These are phyloP conservation scores for Moniliella sp. DNA, from an alignment of 1,284 basidiomycete genomes.

Conservation along the genomic window DNA sequence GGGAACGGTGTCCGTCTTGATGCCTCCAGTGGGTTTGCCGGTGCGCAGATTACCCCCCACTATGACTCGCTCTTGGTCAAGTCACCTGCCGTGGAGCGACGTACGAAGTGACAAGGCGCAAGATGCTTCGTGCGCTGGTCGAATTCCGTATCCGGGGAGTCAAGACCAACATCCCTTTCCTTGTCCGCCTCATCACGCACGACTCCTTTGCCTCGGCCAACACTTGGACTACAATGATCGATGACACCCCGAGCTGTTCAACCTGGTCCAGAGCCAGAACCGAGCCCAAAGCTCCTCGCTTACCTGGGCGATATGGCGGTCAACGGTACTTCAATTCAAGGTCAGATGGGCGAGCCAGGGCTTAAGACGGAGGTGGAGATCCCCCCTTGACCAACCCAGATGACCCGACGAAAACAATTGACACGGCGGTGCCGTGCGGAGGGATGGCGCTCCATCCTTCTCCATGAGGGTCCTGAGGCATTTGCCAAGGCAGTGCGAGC, in stretches of 20 bases:
- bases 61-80: conserved; percentile 96
- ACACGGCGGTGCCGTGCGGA: conserved; percentile 59
- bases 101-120: conserved; percentile 89
- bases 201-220: conserved; percentile 83
- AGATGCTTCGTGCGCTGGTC: conserved; percentile 94
- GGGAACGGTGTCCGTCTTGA: conserved; percentile 96
- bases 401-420: conserved; percentile 51
- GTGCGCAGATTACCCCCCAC: conserved; percentile 96
- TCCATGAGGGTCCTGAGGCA: conserved; percentile 87
- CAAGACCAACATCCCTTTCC: conserved; percentile 90
- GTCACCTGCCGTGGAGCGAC: conserved; percentile 87
- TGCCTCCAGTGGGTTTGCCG: conserved; percentile 88
- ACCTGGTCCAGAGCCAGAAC: conserved; percentile 88
- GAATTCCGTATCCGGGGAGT: conserved; percentile 99
- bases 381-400: conserved; percentile 59
- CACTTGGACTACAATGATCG: conserved; percentile 74
- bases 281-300: conserved; percentile 88
- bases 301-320: conserved; percentile 95
- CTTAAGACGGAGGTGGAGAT: conserved; percentile 70
- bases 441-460: conserved; percentile 96
- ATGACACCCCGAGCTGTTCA: conserved; percentile 95
- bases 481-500: conserved; percentile 93
- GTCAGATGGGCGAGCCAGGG: conserved; percentile 78
- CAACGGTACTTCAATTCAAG: conserved; percentile 90
- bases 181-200: conserved; percentile 93